phyloP scores from a whole-genome alignment of 441 rosid genomes.

The Erodium trifolium region DNA sequence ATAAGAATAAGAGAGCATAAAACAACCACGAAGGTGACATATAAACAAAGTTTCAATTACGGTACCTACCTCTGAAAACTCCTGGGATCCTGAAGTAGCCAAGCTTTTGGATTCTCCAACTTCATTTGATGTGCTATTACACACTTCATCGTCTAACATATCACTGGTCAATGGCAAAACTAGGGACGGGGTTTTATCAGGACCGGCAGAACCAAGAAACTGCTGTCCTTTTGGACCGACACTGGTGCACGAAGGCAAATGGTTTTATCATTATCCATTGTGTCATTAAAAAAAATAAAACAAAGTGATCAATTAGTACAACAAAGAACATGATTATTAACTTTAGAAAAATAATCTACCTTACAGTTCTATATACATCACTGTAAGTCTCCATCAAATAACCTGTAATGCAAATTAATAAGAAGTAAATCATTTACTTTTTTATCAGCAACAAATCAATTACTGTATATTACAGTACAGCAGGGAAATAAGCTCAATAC shows the following conservation, averaged over 20 bases:
- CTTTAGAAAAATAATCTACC: slow-evolving; percentile 21
- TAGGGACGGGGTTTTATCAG: slow-evolving; percentile 38
- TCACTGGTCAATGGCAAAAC: slow-evolving; percentile 29
- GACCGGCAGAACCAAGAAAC: slow-evolving; percentile 32
- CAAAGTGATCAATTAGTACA: background rate
- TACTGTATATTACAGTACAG: background rate
- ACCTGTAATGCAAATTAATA: slow-evolving; percentile 27
- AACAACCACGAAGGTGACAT: background rate
- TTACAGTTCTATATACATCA: slow-evolving; percentile 31
- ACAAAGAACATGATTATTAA: background rate
- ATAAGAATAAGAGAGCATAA: too few relatives aligned
- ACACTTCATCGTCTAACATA: slow-evolving; percentile 30
- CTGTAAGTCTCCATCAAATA: slow-evolving; percentile 29
- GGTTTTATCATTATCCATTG: slow-evolving; percentile 1
- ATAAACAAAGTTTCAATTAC: background rate
- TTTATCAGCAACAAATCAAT: background rate
- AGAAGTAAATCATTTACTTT: background rate
- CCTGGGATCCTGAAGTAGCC: slow-evolving; percentile 24
- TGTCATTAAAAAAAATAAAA: background rate
- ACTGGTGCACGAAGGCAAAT: slow-evolving; percentile 23
- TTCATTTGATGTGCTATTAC: slow-evolving; percentile 19
- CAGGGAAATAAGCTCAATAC: background rate
- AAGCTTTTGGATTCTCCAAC: slow-evolving; percentile 25
- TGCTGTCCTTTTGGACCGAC: slow-evolving; percentile 31
- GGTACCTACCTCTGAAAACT: slow-evolving; percentile 34